A percentile compares a stretch with the other conserved stretches of the same genome.
These are phyloP conservation scores for Aureobasidium lini DNA, from an alignment of 2,329 filamentous ascomycete genomes.

Conservation along the genomic window DNA sequence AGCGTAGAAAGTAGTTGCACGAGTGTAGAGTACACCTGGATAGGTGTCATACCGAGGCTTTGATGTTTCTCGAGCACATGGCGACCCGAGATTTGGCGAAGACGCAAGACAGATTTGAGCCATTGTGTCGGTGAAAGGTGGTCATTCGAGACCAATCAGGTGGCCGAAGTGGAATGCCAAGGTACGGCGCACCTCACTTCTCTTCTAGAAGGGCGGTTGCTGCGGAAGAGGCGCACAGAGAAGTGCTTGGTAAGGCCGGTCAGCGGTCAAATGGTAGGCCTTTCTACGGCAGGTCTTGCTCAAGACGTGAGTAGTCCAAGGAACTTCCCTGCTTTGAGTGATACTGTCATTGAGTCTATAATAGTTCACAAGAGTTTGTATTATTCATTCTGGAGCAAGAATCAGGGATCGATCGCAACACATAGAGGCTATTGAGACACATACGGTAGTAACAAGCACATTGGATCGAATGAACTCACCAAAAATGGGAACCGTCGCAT, in stretches of 20 bases:
- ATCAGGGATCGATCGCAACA: too few species aligned
- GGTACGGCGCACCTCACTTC: background rate
- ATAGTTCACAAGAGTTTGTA: too few species aligned
- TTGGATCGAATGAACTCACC: background rate
- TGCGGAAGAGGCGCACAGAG: constrained; percentile 1
- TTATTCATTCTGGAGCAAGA: too few species aligned
- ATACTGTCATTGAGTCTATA: too few species aligned
- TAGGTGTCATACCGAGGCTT: background rate
- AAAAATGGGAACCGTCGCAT: background rate
- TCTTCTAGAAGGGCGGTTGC: constrained; percentile 8
- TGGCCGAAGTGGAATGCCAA: background rate
- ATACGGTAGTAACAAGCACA: background rate
- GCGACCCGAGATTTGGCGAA: background rate
- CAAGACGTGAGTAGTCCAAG: background rate
- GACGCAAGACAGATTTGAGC: background rate
- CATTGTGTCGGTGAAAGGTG: background rate
- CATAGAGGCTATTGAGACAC: too few species aligned
- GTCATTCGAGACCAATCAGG: background rate
- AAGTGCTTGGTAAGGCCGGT: constrained; percentile 3
- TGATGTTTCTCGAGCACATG: constrained; percentile 8
- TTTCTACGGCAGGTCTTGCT: constrained; percentile 1
- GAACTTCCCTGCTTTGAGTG: too few species aligned
- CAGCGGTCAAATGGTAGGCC: background rate
- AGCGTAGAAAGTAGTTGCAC: background rate
- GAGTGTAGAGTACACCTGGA: background rate